Base-by-base conservation (phyloP, 331 rosid genomes). In the Arachis monticola region DNA sequence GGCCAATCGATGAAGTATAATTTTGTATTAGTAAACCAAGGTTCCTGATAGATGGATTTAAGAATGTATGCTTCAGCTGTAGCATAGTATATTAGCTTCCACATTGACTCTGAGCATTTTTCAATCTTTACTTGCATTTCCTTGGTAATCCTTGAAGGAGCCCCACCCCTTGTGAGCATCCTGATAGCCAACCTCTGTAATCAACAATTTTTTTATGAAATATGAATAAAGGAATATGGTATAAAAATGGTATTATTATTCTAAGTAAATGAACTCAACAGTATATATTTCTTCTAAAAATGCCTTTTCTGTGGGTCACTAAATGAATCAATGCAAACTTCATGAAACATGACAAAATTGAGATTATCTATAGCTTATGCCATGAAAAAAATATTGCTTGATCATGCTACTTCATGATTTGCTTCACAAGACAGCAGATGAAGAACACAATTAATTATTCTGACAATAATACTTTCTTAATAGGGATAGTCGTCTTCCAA, bases 21-120 rank as follows among this genome's bases (percentile, higher is more conserved):
- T 6, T 82, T 85, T 5, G 88, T 60, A 83, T 92, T 85, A 70
- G 69, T 85, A 80, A 92, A 85, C 98, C 98, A 95, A 56, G 98
- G 97, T 82, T 95, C 97, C 3, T 46, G 69, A 67, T 76, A 89
- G 64, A 66, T 69, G 40, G 79, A 60, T 74, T 74, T 88, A 70
- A 95, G 88, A 82, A 92, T 79, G 77, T 75, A 90, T 4, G 73
- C 88, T 92, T 95, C 97, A 48, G 86, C 93, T 60, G 92, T 14
- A 6, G 90, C 93, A 83, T 88, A 95, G 83, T 90, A 95, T n/a
- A 87, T 69, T 48, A 95, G 80, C 89, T 95, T 92, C 99, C 99
- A 95, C 93, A 95, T 65, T 52, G 99, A 95, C 84, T 95, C 99
- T 0, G 96, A 81, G 85, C 96, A 92, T 85, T 95, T 95, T 70